Base-by-base conservation (phyloP, 495 filamentous ascomycete species). In the Xylaria venustula region DNA sequence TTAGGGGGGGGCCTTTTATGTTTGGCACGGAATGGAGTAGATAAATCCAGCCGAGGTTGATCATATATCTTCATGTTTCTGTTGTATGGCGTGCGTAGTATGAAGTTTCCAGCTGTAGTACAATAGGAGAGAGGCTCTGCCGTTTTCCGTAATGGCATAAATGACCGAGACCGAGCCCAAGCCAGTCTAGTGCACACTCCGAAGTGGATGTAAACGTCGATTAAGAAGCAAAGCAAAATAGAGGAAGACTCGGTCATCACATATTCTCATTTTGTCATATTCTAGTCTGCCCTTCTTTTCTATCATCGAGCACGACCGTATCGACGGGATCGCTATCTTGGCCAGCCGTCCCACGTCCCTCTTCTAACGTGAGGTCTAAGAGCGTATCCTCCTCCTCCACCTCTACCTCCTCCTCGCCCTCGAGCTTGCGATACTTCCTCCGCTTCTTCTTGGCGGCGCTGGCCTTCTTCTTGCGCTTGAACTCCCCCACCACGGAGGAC, bases 361-460 rank as follows among this genome's bases (percentile, higher is more conserved):
- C n/a, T n/a, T n/a, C n/a, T n/a, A n/a, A n/a, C n/a, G n/a, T n/a
- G n/a, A n/a, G n/a, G n/a, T n/a, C n/a, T n/a, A n/a, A 60, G 56
- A 6, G 54, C 64, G 12, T 22, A 2, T 53, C 60, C 5, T 44
- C 54, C 15, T 28, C n/a, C 28, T 47, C 54, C 40, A 42, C 64
- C n/a, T 4, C 54, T 11, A 28, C 63, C 40, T 62, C 62, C 7
- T 46, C 53, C 47, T 62, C 44, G 19, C 51, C 63, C 14, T 77
- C 79, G 11, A 84, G 66, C 61, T 72, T 71, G 52, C 74, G 67
- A 55, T 84, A 83, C 54, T 85, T 81, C 56, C 78, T 67, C 37
- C 75, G 71, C 47, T 64, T 79, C 73, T 75, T 83, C 73, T 78
- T 81, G n/a, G 67, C 73, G 47, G 71, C 70, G 68, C 81, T 82